Evolutionary conservation across 2,329 filamentous ascomycete species (phyloP).

Genomic region (Didymella segeticola): DNA sequence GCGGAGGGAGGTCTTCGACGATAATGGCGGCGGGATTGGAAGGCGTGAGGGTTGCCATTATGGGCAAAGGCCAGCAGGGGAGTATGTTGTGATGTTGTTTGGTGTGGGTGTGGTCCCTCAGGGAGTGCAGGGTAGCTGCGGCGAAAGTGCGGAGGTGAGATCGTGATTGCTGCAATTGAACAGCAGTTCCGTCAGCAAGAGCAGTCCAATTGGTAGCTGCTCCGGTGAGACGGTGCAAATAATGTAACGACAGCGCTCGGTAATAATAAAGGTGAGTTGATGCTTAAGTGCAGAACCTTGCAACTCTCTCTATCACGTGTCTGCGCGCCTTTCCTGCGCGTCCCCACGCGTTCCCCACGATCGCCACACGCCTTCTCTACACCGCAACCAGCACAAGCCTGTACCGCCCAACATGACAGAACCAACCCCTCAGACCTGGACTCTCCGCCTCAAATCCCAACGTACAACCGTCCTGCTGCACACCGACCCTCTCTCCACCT

Average conservation of each 20-base stretch:
- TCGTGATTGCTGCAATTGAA: too few species aligned
- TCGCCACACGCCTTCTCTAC: background rate
- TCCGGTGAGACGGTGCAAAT: too few species aligned
- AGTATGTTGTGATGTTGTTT: background rate
- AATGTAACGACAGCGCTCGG: too few species aligned
- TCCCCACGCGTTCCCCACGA: constrained; percentile 3
- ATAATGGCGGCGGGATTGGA: constrained; percentile 7
- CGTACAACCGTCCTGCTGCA: constrained; percentile 57
- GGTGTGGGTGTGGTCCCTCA: background rate
- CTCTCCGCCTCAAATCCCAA: constrained; percentile 56
- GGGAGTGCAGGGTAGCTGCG: too few species aligned
- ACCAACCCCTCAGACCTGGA: constrained; percentile 45
- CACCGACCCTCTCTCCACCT: constrained; percentile 51
- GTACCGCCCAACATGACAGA: constrained; percentile 22
- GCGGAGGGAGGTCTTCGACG: constrained; percentile 3
- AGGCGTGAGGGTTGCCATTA: constrained; percentile 17
- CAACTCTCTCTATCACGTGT: constrained; percentile 20
- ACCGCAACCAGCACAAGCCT: background rate
- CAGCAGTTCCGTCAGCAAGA: too few species aligned
- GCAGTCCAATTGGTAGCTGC: too few species aligned
- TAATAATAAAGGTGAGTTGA: background rate
- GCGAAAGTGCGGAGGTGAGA: too few species aligned
- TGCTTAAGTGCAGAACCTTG: constrained; percentile 1
- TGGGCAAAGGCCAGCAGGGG: constrained; percentile 10
- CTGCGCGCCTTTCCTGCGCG: constrained; percentile 17